Base-by-base conservation (phyloP, 371 early-diverging fungal genomes). In the Mucor mucedo region DNA sequence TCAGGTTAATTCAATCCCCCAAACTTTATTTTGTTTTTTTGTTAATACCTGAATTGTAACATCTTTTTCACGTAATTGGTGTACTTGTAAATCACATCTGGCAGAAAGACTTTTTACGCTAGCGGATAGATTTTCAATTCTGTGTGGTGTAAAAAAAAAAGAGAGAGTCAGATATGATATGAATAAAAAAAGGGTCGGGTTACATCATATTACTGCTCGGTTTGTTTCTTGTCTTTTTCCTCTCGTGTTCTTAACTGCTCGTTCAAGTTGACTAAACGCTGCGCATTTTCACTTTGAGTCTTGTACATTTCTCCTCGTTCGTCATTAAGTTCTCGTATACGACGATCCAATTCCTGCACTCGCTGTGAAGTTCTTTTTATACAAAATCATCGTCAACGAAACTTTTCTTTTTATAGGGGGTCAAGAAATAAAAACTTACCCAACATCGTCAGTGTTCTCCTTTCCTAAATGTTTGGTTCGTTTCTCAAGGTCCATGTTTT, bases 231-330 rank as follows among this genome's bases (percentile, higher is more conserved):
- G 38, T 91, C 79, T 21, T 69, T 79, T 14, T 85, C 87, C 61
- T 95, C 93, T 39, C 81, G 74, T 27, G 68, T 70, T 58, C 92
- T 79, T 62, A 87, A 66, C 33, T 88, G 77, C 58, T 98, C 97
- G 67, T 91, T 92, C 73, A 96, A 75, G 52, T 89, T 88, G 33
- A 98, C 76, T 32, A 98, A 72, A 42, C 96, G 71, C 70, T 97
- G 97, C 9, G 97, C 95, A 78, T 96, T 96, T 44, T 85, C 84
- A 28, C 92, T 91, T 71, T 96, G 96, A 2, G 91, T 89, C 71
- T 93, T 92, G 83, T 96, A 98, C 72, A 96, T 83, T 57, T 95
- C 93, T 5, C 88, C 85, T 28, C 89, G 86, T 75, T 98, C 97
- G 42, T 93, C 90, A 71, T 95, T 94, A 29, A 98, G 73, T 33